Evolutionary conservation across 257 asterid genomes (phyloP).

Genomic region (Solanum gandarillasii): DNA sequence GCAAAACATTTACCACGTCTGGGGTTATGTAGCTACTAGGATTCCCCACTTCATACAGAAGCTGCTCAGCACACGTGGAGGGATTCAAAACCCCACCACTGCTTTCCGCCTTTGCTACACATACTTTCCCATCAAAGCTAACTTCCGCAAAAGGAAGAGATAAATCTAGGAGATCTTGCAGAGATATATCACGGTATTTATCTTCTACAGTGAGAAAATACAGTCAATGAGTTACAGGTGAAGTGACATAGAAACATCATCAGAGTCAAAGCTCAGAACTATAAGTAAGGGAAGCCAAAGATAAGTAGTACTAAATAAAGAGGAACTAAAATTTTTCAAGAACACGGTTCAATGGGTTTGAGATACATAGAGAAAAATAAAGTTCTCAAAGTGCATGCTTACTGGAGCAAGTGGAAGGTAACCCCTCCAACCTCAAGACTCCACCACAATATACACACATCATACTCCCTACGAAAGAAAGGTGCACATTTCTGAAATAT

Average conservation of each 20-base stretch:
- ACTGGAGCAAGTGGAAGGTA: neutral
- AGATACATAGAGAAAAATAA: neutral
- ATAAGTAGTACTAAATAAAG: neutral
- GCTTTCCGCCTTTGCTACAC: constrained; percentile 75
- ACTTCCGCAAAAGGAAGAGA: constrained; percentile 94
- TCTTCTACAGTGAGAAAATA: constrained; percentile 38
- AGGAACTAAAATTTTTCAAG: neutral
- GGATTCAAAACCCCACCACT: constrained; percentile 60
- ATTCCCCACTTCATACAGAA: constrained; percentile 96
- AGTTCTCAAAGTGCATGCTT: neutral
- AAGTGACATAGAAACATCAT: neutral
- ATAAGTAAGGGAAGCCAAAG: neutral
- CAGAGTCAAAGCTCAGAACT: neutral
- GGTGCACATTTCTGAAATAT: neutral
- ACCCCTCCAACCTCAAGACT: neutral
- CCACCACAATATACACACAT: neutral
- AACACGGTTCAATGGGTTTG: neutral
- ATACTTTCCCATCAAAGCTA: constrained; percentile 57
- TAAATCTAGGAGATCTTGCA: constrained; percentile 57
- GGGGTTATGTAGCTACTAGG: constrained; percentile 91
- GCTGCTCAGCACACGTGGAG: constrained; percentile 87
- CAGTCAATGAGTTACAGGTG: neutral
- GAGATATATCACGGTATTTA: constrained; percentile 62
- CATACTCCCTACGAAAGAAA: neutral
- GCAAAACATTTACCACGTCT: constrained; percentile 57